Conservation (phyloP, 1,284 basidiomycete species). For the Xerocomus tenax region DNA sequence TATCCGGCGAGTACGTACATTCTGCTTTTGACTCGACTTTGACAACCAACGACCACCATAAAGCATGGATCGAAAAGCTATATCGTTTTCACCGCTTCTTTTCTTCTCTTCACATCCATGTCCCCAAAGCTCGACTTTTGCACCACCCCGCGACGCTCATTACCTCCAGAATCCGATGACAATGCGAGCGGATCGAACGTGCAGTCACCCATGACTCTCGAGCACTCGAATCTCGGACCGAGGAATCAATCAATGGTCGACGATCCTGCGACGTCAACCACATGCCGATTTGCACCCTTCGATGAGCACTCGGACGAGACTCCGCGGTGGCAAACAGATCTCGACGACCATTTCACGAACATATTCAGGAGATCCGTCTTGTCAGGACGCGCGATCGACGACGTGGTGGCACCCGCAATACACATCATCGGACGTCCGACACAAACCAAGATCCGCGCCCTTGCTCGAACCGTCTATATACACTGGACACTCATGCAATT, state of each 20-base stretch:
- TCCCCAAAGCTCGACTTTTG: background rate
- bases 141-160: background rate
- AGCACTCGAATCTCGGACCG: background rate
- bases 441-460: constrained; percentile 5
- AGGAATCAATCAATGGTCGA: background rate
- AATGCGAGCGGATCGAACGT: background rate
- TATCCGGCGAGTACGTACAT: background rate
- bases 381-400: constrained; percentile 7
- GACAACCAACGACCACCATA: constrained; percentile 4
- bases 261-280: background rate
- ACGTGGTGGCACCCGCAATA: constrained; percentile 7
- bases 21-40: background rate
- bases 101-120: background rate
- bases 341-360: constrained; percentile 12
- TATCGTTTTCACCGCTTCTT: background rate
- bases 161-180: background rate
- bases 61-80: constrained; percentile 1
- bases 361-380: constrained; percentile 13
- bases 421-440: constrained; percentile 11
- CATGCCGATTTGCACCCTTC: constrained; percentile 7
- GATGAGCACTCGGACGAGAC: constrained; percentile 1
- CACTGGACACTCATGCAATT: constrained; percentile 17
- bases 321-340: constrained; percentile 11
- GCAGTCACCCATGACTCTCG: background rate
- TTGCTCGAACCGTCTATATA: constrained; percentile 9